These are phyloP conservation scores for Chlorella sp. DNA, from an alignment of 139 green algal species.

Conservation along the genomic window DNA sequence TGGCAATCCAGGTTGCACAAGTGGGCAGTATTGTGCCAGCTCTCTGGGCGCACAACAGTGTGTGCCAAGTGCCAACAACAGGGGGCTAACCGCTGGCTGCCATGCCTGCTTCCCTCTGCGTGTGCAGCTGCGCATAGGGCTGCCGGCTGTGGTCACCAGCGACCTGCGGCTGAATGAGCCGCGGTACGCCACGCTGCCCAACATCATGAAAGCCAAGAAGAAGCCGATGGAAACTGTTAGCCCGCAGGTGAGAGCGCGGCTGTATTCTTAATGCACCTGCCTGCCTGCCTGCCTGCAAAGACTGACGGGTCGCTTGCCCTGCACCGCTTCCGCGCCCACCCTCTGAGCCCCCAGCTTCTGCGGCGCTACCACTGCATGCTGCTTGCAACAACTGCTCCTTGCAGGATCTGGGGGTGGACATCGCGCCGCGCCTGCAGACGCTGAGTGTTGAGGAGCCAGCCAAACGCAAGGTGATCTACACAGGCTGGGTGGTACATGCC, in stretches of 20 bases:
- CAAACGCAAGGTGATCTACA: slow-evolving; percentile 50
- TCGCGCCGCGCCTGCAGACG: slow-evolving; percentile 53
- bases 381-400: not conserved
- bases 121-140: not conserved
- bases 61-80: too few relatives aligned
- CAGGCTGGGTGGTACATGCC: too few relatives aligned
- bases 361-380: not conserved
- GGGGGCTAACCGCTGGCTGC: too few relatives aligned
- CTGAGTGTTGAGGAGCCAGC: slow-evolving; percentile 74
- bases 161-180: slow-evolving; percentile 96
- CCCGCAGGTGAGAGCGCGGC: slow-evolving; percentile 38
- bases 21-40: too few relatives aligned
- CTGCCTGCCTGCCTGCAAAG: not conserved
- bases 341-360: too few relatives aligned
- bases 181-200: slow-evolving; percentile 91
- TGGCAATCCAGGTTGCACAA: too few relatives aligned
- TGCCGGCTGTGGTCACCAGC: slow-evolving; percentile 92
- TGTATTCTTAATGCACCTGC: not conserved
- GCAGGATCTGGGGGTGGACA: slow-evolving; percentile 66
- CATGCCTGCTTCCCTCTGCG: too few relatives aligned
- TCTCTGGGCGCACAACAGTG: too few relatives aligned
- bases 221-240: slow-evolving; percentile 75
- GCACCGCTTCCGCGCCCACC: too few relatives aligned
- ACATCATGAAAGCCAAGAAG: slow-evolving; percentile 97
- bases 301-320: too few relatives aligned